Evolutionary conservation across 306 rosid genomes (phyloP), one percentile per base, ranked within the genome.

Genomic region (Hippophae tibetana): DNA sequence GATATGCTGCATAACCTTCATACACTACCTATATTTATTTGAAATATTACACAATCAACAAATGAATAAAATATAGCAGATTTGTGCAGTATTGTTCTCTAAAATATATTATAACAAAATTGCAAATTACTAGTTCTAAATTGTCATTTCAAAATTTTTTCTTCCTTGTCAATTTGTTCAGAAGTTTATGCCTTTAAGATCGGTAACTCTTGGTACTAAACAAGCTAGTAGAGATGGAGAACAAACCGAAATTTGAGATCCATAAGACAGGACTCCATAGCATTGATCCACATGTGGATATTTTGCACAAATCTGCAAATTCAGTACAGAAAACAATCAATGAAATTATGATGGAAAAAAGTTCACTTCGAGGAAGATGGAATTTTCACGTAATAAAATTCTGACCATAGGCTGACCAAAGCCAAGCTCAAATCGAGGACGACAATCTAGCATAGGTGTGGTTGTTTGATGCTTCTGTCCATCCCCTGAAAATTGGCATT

Each of bases 211-310:
- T 31, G 38, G 38, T 31, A 53, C 52, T 57, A 60, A 58, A 38
- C 55, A 51, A 75, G 76, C 58, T 72, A 52, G 47, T 52, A 47
- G 60, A 64, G 63, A 70, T 61, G 47, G 50, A 63, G 67, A 43
- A 67, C 95, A 8, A 60, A 90, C 98, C 82, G 94, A 63, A 60
- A 77, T 64, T 71, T 83, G 94, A 69, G 82, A 83, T 75, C 89
- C 98, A 63, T 75, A 87, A 47, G 98, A 84, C 75, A 85, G 71
- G 76, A 90, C 76, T 52, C 94, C 97, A 65, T 82, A 87, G 75
- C 77, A 70, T 62, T 87, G 96, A 72, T 85, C 98, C 62, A 61
- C 57, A 59, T 72, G 78, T 9, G 96, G 96, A 84, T 82, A 81
- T 60, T 85, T 90, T 55, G 89, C 67, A 56, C 80, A 84, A 56